Conservation (phyloP, 345 rosid species). For the Mercurialis annua region DNA sequence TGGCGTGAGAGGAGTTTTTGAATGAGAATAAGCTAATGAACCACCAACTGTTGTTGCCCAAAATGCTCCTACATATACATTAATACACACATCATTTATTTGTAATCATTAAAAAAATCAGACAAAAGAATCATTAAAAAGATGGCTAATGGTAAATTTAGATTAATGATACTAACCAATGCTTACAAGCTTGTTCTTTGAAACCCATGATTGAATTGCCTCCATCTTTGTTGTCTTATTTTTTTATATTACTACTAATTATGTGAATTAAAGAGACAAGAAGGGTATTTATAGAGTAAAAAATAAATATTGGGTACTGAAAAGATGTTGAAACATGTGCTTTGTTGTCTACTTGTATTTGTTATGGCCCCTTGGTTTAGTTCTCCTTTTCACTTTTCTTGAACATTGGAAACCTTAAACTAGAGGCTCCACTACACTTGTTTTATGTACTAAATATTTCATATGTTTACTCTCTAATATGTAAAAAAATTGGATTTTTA, state of each 20-base stretch:
- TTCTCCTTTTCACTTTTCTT: constrained; percentile 11
- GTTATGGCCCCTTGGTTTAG: constrained; percentile 37
- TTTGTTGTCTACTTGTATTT: background rate
- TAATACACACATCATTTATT: background rate
- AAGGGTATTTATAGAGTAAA: constrained; percentile 23
- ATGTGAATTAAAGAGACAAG: constrained; percentile 1
- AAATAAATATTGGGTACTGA: background rate
- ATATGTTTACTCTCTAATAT: no score
- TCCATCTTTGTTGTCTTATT: constrained; percentile 33
- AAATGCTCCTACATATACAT: constrained; percentile 55
- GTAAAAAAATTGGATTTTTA: constrained; percentile 7
- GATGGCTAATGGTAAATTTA: background rate
- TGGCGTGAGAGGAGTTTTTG: constrained; percentile 54
- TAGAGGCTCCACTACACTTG: constrained; percentile 29
- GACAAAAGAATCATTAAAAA: background rate
- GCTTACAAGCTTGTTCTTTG: constrained; percentile 62
- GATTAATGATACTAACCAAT: constrained; percentile 33
- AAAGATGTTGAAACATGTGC: constrained; percentile 13
- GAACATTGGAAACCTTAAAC: constrained; percentile 36
- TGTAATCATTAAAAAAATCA: background rate
- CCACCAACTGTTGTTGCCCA: constrained; percentile 68
- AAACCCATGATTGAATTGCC: constrained; percentile 61
- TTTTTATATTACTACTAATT: background rate
- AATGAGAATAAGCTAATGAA: constrained; percentile 47
- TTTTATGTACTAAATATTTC: no score